Percentiles rank a stretch among this genome's conserved stretches.
phyloP scores from a whole-genome alignment of 495 filamentous ascomycete genomes.

The Cladorrhinum samala region DNA sequence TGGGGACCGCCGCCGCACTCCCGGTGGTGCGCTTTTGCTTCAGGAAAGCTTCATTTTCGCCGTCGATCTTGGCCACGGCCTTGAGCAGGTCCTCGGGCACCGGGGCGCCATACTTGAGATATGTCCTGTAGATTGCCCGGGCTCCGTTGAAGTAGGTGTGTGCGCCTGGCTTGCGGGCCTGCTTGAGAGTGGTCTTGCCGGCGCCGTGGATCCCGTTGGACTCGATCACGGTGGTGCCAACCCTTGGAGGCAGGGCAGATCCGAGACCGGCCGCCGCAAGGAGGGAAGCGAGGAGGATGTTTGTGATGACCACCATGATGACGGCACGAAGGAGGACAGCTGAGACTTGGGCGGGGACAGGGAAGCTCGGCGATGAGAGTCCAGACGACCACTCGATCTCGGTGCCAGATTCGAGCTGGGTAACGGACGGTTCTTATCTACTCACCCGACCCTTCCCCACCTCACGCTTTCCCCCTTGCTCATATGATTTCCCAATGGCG shows the following conservation, averaged over 20 bases:
- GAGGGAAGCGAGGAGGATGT: conserved; percentile 15
- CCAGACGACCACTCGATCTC: neutral
- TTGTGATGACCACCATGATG: conserved; percentile 15
- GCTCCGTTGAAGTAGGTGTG: conserved; percentile 44
- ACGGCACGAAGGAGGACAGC: neutral
- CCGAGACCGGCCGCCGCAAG: conserved; percentile 17
- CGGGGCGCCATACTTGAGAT: conserved; percentile 52
- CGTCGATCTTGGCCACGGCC: conserved; percentile 31
- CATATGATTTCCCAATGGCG: neutral
- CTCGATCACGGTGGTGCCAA: conserved; percentile 21
- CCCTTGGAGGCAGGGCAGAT: conserved; percentile 26
- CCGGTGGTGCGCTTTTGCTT: conserved; percentile 34
- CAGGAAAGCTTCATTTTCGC: neutral
- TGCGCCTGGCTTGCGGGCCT: conserved; percentile 38
- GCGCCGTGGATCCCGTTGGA: neutral
- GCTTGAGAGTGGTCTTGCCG: conserved; percentile 42
- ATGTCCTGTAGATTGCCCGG: conserved; percentile 51
- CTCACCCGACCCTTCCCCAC: neutral
- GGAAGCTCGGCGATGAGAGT: too few relatives aligned
- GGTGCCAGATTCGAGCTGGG: neutral
- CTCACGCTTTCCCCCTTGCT: neutral
- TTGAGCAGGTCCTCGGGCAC: conserved; percentile 29
- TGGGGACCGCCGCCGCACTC: conserved; percentile 49
- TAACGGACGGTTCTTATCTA: neutral
- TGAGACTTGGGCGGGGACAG: neutral